Conservation (phyloP, 345 rosid species). For the Melaleuca quinquenervia region DNA sequence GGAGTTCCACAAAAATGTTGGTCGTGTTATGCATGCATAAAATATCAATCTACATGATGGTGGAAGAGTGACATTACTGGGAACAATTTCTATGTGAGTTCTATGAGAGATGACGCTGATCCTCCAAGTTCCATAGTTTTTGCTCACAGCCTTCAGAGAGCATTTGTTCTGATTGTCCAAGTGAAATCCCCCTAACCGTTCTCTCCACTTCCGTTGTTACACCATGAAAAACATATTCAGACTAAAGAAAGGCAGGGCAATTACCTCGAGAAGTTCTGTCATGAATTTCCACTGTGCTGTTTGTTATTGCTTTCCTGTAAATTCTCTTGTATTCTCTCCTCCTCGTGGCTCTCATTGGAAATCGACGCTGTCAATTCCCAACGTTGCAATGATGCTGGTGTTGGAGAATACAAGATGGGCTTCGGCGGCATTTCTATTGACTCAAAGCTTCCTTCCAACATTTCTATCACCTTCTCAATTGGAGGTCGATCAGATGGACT, state of each 20-base stretch:
- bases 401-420: background rate
- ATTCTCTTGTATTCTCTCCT: background rate
- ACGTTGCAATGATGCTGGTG: background rate
- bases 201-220: background rate
- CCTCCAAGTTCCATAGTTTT: background rate
- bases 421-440: background rate
- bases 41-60: background rate
- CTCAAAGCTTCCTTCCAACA: slow-evolving; percentile 5
- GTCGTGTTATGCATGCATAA: background rate
- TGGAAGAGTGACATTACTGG: background rate
- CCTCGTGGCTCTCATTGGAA: background rate
- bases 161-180: background rate
- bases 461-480: background rate
- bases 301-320: background rate
- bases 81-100: background rate
- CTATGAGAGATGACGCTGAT: background rate
- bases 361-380: background rate
- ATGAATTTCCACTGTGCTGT: background rate
- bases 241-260: background rate
- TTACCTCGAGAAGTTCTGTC: background rate
- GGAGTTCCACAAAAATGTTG: background rate
- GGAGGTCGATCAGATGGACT: background rate
- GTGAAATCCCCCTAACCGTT: background rate
- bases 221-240: background rate
- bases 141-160: background rate